Base-by-base conservation (phyloP, 1,139 yeast species). In the Pichia sorboxylosa region DNA sequence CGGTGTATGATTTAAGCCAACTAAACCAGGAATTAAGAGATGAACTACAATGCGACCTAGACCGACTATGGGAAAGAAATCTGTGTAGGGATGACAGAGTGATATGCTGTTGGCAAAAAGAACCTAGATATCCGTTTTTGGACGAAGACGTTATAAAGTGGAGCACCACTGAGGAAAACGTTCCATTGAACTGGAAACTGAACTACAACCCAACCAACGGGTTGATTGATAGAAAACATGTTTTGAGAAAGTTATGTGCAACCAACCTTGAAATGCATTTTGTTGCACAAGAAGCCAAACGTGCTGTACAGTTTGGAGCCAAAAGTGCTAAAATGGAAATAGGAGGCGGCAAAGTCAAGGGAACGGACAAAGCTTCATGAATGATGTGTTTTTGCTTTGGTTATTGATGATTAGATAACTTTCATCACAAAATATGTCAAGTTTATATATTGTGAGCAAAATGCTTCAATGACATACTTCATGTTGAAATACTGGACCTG, bases 241-340 rank as follows among this genome's bases (percentile, higher is more conserved):
- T 80, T 1, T 56, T 90, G 26, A 55, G 99, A 32, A 56, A 61
- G 31, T 49, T 83, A 14, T 96, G 96, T 0, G 45, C 40, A 3
- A 22, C 30, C 13, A 14, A 7, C 1, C 48, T 76, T 34, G 72
- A 70, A 0, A 54, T 87, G 26, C 52, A 44, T 0, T 68, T 66
- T 54, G 92, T 84, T 0, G 60, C 74, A 16, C 58, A 61, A 22
- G 97, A 90, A 49, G 72, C 79, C n/a, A 90, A 90, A 51, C 62
- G 98, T 31, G 99, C 99, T 0, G 85, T 90, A 39, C 98, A 90
- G 50, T 90, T 90, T 57, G 99, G 99, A 0, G 82, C 97, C 1
- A 75, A 81, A 44, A 80, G 94, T 49, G 98, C 99, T 2, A 90
- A 90, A 52, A 72, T 90, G 76, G 90, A 81, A 42, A 57, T 69